These are phyloP conservation scores for Cladorrhinum sp. DNA, from an alignment of 2,329 filamentous ascomycete genomes.

Conservation along the genomic window DNA sequence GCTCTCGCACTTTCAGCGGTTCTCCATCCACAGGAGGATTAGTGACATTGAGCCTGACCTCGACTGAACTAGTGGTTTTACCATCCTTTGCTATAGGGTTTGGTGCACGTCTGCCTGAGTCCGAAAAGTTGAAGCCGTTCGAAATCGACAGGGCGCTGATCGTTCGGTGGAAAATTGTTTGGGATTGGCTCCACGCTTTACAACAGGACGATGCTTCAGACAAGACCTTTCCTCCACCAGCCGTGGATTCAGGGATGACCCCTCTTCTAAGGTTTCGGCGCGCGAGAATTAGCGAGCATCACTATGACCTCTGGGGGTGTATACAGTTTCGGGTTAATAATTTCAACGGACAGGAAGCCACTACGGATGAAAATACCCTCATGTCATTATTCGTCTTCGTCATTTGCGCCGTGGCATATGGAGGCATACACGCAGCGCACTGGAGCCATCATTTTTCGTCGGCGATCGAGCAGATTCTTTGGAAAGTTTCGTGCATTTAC, in stretches of 20 bases:
- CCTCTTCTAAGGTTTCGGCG: background rate
- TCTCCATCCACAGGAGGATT: background rate
- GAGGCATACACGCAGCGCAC: conserved; percentile 2
- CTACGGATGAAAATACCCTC: too few species aligned
- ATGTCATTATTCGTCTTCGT: background rate
- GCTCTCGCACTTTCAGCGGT: background rate
- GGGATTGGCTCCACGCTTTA: background rate
- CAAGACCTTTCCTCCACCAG: background rate
- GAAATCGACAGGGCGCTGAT: background rate
- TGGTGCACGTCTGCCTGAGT: too few species aligned
- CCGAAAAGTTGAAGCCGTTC: background rate
- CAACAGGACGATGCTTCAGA: background rate
- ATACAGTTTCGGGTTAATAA: too few species aligned
- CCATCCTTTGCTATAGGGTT: too few species aligned
- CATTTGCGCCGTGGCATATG: background rate
- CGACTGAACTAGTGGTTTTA: background rate
- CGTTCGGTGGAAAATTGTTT: background rate
- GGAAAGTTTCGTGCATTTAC: conserved; percentile 8
- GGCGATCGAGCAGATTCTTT: background rate
- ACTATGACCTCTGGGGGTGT: too few species aligned
- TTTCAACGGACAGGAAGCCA: too few species aligned
- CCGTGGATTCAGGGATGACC: background rate
- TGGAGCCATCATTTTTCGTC: conserved; percentile 3
- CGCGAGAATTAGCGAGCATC: too few species aligned
- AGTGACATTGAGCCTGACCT: background rate